Conservation (phyloP, 169 alveolate genomes). For the Eimeria sp. region DNA sequence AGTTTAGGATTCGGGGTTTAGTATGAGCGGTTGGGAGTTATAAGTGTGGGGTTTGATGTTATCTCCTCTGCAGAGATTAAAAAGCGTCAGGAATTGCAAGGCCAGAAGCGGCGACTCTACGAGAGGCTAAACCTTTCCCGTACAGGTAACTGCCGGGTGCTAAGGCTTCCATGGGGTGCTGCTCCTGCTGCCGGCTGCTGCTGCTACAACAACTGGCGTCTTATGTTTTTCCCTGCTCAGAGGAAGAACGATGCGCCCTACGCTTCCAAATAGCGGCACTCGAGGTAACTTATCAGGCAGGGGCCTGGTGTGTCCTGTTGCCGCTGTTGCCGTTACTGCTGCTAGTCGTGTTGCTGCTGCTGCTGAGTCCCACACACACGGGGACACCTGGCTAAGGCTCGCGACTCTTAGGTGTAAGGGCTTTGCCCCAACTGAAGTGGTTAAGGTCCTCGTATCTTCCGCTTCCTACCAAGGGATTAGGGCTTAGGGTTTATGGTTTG, state of each 20-base stretch:
- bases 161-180: neutral
- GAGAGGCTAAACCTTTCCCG: conserved; percentile 72
- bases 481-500: neutral
- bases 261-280: conserved; percentile 74
- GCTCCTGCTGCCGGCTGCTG: conserved; percentile 2
- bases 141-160: conserved; percentile 41
- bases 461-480: neutral
- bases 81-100: conserved; percentile 63
- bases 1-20: neutral
- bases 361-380: neutral
- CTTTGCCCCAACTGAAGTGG: neutral
- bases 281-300: conserved; percentile 25
- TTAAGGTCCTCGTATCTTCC: neutral
- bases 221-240: conserved; percentile 8
- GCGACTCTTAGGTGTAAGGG: neutral
- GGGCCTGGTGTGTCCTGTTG: neutral
- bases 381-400: neutral
- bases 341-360: neutral
- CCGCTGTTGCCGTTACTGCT: neutral
- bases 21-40: too few relatives aligned
- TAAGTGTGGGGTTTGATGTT: neutral
- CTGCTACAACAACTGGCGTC: neutral
- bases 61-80: conserved; percentile 5
- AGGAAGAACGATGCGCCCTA: conserved; percentile 76
- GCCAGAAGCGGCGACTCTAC: conserved; percentile 70